Evolutionary conservation across 352 stramenopile species (phyloP), one percentile per base, ranked within the genome.

Genomic region (Phytophthora rubi): DNA sequence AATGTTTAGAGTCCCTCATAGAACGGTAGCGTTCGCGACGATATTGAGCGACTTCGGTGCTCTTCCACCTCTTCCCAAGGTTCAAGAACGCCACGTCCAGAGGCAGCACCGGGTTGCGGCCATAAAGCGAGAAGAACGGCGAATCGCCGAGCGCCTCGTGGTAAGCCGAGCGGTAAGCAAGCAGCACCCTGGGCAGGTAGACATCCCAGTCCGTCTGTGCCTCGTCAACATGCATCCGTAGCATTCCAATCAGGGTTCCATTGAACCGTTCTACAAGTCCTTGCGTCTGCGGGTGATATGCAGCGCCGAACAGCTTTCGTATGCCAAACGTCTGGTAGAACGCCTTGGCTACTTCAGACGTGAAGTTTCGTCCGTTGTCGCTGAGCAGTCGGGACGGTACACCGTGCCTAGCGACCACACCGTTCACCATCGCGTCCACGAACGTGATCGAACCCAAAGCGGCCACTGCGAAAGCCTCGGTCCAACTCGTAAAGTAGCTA

Each of bases 131-230:
- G 39, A 68, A 69, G 10, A 69, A 59, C 4, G 62, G 53, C 0
- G 53, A 53, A 8, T 69, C 62, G 3, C 62, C 62, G 0, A 69
- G 12, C 1, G 45, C 30, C 15, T 69, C 62, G 4, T 69, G 44
- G 2, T 57, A 63, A 0, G 62, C 33, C 6, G 63, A 63, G 3
- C 35, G 2, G 26, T 70, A 70, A 23, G 21, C 62, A 16, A 70
- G 58, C 6, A 68, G 3, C 2, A 62, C 53, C 0, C 44, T 1
- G 1, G 42, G 21, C 23, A 62, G 32, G 32, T 62, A 62, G 3
- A 63, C n/a, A 3, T 63, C 57, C 57, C 57, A 63, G n/a, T 63
- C 57, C 5, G 16, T 33, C n/a, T 63, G 57, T 0, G 57, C n/a
- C 30, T 59, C 18, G 23, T 66, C 16, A 0, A 60, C 23, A 3